Base-by-base conservation (phyloP, 2,329 filamentous ascomycete species). In the Apiospora phragmitis region DNA sequence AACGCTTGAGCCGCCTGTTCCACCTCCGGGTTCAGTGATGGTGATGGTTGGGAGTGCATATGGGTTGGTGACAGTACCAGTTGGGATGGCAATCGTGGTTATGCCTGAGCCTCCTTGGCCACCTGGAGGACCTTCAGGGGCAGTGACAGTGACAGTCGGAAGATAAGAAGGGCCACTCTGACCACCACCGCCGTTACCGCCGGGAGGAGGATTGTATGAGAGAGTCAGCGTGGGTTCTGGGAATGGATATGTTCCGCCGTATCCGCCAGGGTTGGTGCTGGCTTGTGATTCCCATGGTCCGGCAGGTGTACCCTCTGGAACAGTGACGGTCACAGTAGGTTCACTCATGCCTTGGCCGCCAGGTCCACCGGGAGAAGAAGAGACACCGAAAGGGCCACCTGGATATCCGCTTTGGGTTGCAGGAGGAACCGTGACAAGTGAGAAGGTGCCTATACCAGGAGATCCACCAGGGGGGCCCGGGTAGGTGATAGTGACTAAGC, bases 401-500 rank as follows among this genome's bases (percentile, higher is more conserved):
- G 51, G 65, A 38, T 67, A 55, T 26, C 55, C 67, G 18, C 29
- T 45, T 21, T 59, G 65, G 14, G 32, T 38, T 18, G 67, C 16
- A 66, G 68, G 68, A 47, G 69, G 62, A 49, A 69, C 65, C 35
- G 68, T 72, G 66, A 68, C 67, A 47, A 65, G 38, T 32, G 71
- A 69, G 45, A 70, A 68, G 16, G 69, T 41, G 65, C 38, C 65
- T 45, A 67, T 41, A 1, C 41, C n/a, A 32, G 47, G 47, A 67
- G 68, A 59, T 29, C 59, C 49, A n/a, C 69, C 71, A 18, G 49
- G 42, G 12, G 67, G 42, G 35, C 67, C 67, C n/a, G 71, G 65
- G 24, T 71, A 62, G n/a, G 71, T 69, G 29, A 72, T 14, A 42
- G 71, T 71, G 51, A 69, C 62, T 32, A 69, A 67, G 41, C 70